Evolutionary conservation across 352 stramenopile species (phyloP), one percentile per base, ranked within the genome.

Genomic region (Pythium utonaiense): DNA sequence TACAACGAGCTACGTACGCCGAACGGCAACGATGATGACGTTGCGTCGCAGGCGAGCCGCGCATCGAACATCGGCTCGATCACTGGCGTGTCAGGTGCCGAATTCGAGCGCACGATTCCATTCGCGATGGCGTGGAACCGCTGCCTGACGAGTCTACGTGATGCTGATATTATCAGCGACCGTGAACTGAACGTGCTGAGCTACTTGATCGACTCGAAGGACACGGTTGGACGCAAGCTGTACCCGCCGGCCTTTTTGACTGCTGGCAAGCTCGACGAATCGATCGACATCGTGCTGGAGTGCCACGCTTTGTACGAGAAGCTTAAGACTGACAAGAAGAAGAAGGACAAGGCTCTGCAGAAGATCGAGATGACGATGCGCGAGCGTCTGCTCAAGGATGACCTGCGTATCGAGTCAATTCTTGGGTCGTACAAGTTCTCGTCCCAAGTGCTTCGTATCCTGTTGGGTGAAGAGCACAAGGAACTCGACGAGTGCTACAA

Each of bases 71-170:
- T 93, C 22, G 81, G 78, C 0, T 89, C 81, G 5, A 78, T 95
- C 40, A 91, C 81, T 0, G 85, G 85, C 33, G 71, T 95, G 25
- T 91, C 79, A 7, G 86, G 83, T 41, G 78, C 81, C 8, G 82
- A 91, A 51, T 95, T 93, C 60, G 82, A 93, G 62, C 83, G 86
- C 21, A 91, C 84, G 40, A 92, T 93, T 57, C 71, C 86, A 24
- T 95, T 95, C 51, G 86, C 86, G 8, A 93, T 93, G 82, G 86
- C 86, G 17, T 95, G 86, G 86, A 95, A 95, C 51, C 82, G 80
- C 8, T 93, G 80, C 28, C 53, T 95, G 31, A 61, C 62, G 14
- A 91, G 79, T 69, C 63, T 95, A 45, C 83, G 86, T 41, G 86
- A 91, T 47, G 83, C 83, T 30, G 86, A 93, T 64, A 71, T 95